Conservation (phyloP, 495 filamentous ascomycete species). For the Xylaria intraflava region DNA sequence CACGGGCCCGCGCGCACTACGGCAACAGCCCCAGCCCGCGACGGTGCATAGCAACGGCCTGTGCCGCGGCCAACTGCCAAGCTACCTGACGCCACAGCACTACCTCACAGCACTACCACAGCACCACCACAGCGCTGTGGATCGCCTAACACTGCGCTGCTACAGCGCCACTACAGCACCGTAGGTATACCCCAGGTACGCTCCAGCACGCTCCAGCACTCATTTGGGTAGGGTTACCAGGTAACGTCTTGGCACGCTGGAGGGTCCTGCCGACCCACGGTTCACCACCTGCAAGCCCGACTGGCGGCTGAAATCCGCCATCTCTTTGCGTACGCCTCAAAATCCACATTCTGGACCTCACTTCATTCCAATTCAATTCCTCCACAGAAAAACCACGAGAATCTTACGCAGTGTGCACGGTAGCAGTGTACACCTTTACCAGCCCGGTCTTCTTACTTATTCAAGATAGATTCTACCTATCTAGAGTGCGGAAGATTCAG, state of each 20-base stretch:
- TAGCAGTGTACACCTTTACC: not conserved
- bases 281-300: not conserved
- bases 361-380: not conserved
- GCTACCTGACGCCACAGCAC: too few species aligned
- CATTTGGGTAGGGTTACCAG: too few species aligned
- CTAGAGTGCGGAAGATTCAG: not conserved
- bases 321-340: not conserved
- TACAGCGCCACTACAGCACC: not conserved
- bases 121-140: constrained; percentile 16
- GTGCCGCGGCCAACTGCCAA: too few species aligned
- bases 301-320: not conserved
- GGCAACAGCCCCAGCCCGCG: not conserved
- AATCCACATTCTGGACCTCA: not conserved
- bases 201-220: too few species aligned
- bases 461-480: not conserved
- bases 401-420: not conserved
- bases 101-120: constrained; percentile 13
- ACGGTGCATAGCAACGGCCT: not conserved
- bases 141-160: constrained; percentile 14
- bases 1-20: not conserved
- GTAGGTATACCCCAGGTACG: too few species aligned
- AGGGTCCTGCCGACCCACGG: not conserved
- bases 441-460: not conserved
- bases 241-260: not conserved
- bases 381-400: not conserved